phyloP scores from a whole-genome alignment of 768 basidiomycete species.

The Hericium coralloides region DNA sequence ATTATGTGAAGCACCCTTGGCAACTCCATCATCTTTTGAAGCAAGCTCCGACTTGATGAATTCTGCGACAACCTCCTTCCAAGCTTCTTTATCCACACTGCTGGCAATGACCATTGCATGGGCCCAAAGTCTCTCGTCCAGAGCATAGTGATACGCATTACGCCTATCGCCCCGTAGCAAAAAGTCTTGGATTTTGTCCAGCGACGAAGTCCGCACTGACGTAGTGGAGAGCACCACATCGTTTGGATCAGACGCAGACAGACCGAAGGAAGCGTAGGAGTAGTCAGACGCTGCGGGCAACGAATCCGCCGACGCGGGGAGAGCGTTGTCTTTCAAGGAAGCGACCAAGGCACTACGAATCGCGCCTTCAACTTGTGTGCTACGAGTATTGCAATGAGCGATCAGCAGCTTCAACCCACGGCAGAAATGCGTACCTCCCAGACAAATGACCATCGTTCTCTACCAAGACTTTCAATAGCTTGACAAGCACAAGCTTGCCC shows the following conservation, averaged over 20 bases:
- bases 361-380: constrained; percentile 61
- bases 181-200: constrained; percentile 73
- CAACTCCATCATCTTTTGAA: constrained; percentile 20
- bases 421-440: constrained; percentile 58
- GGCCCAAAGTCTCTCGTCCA: constrained; percentile 86
- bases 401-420: background rate
- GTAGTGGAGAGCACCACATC: constrained; percentile 51
- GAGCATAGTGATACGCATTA: constrained; percentile 80
- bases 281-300: background rate
- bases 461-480: constrained; percentile 69
- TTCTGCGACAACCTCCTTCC: constrained; percentile 84
- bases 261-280: constrained; percentile 4
- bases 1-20: constrained; percentile 15
- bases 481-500: constrained; percentile 66
- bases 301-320: constrained; percentile 2
- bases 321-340: constrained; percentile 27
- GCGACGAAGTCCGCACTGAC: constrained; percentile 47
- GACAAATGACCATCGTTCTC: constrained; percentile 84
- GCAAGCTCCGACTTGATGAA: constrained; percentile 76
- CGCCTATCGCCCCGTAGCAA: constrained; percentile 79
- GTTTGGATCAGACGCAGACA: constrained; percentile 22
- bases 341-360: constrained; percentile 71
- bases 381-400: constrained; percentile 20
- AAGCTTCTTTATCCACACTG: constrained; percentile 85
- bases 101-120: constrained; percentile 95